Base-by-base conservation (phyloP, 2,329 filamentous ascomycete species). In the Coleophoma crateriformis region DNA sequence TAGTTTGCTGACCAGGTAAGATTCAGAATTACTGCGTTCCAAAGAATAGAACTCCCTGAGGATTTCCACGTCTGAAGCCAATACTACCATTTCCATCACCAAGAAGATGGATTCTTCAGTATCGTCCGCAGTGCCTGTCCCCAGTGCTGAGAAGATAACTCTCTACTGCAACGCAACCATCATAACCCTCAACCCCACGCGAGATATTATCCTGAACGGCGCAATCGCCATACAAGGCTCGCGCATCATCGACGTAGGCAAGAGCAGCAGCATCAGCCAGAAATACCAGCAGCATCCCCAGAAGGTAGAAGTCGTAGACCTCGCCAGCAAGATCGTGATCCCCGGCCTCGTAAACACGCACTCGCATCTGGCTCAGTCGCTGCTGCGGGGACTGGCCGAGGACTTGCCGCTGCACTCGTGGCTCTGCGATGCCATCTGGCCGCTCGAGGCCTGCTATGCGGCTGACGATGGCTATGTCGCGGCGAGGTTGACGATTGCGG, bases 371-470 rank as follows among this genome's bases (percentile, higher is more conserved):
- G 72, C 71, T 1, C 74, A 78, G 55, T 72, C 71, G 5, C 64
- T 78, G 3, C 65, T 78, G 1, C 67, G 74, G 42, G 74, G 74
- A 10, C 63, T 69, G 7, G 75, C 73, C 0, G 75, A 78, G 53
- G 72, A 77, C 50, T 60, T 78, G 7, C 69, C 71, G 41, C 65
- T 78, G 6, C 72, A 76, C 15, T 68, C 68, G 0, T 78, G 74
- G 75, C 67, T 77, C 4, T 77, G 74, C 53, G 73, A 77, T 53
- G 63, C 68, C 1, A 75, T 77, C 39, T 77, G 74, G 74, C 68
- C 71, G 8, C 60, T 74, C 4, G 69, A 75, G 58, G 69, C 68
- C 1, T 69, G 69, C 42, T 74, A 72, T 56, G 71, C 68, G 1
- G 60, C 63, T 3, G 68, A 69, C 33, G 74, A 78, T 59, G 75